These are phyloP conservation scores for Colletotrichum scovillei DNA, from an alignment of 2,329 filamentous ascomycete genomes.

Conservation along the genomic window DNA sequence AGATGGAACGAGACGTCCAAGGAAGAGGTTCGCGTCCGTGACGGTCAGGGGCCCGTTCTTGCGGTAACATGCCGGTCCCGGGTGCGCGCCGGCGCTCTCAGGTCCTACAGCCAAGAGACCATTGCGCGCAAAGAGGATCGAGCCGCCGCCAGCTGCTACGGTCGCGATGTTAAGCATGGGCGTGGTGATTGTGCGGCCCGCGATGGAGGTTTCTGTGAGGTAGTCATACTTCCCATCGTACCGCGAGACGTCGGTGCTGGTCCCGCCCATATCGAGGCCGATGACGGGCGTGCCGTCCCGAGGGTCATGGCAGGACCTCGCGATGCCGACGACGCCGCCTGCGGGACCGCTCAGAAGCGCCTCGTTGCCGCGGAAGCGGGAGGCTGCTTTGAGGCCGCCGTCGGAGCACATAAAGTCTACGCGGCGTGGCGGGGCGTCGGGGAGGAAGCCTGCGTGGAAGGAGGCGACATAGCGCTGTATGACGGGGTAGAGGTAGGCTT, in stretches of 20 bases:
- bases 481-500: conserved; percentile 78
- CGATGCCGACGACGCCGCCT: conserved; percentile 78
- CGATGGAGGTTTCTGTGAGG: conserved; percentile 78
- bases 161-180: conserved; percentile 82
- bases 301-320: conserved; percentile 74
- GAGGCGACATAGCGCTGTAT: conserved; percentile 76
- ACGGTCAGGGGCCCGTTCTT: conserved; percentile 78
- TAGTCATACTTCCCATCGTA: conserved; percentile 78
- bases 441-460: conserved; percentile 70
- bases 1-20: conserved; percentile 69
- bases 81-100: conserved; percentile 77
- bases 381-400: conserved; percentile 59
- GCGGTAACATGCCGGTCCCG: conserved; percentile 77
- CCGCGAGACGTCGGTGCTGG: conserved; percentile 77
- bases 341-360: conserved; percentile 77
- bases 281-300: conserved; percentile 73
- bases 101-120: conserved; percentile 79
- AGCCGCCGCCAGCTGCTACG: conserved; percentile 65
- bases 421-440: conserved; percentile 63
- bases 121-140: conserved; percentile 73
- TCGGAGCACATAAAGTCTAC: conserved; percentile 76
- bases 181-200: conserved; percentile 76
- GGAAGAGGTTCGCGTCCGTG: conserved; percentile 77
- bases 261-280: conserved; percentile 64
- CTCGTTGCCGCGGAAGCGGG: conserved; percentile 71